Conservation (phyloP, 805 yeast species). For the Starmerella geochares region DNA sequence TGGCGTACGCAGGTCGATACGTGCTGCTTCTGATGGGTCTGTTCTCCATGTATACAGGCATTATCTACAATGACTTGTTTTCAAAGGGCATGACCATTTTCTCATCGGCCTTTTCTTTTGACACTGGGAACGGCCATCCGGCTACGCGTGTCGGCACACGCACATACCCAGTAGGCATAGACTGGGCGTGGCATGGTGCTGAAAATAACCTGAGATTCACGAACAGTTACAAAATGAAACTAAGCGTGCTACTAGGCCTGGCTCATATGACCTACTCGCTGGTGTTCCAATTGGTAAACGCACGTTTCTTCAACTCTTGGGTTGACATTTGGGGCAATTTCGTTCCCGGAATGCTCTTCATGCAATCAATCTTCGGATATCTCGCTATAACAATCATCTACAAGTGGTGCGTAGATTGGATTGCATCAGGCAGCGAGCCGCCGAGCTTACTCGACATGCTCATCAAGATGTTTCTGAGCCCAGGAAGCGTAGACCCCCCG, state of each 20-base stretch:
- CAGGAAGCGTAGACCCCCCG: constrained; percentile 74
- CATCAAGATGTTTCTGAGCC: constrained; percentile 88
- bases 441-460: constrained; percentile 93
- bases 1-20: constrained; percentile 92
- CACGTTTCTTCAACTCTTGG: constrained; percentile 52
- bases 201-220: constrained; percentile 82
- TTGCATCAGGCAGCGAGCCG: constrained; percentile 62
- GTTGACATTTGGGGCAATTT: constrained; percentile 88
- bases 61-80: constrained; percentile 85
- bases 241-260: constrained; percentile 90
- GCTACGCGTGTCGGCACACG: constrained; percentile 33
- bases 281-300: constrained; percentile 72
- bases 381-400: constrained; percentile 73
- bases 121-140: constrained; percentile 30
- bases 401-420: constrained; percentile 94
- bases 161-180: constrained; percentile 76
- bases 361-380: constrained; percentile 96
- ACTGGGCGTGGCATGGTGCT: constrained; percentile 95
- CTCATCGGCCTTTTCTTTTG: constrained; percentile 88
- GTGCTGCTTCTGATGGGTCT: constrained; percentile 87
- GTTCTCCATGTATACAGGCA: constrained; percentile 90
- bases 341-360: constrained; percentile 82
- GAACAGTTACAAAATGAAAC: constrained; percentile 94
- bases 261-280: constrained; percentile 87
- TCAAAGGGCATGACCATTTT: constrained; percentile 84